Evolutionary conservation across 331 rosid genomes (phyloP).

Genomic region (Telfairia occidentalis): DNA sequence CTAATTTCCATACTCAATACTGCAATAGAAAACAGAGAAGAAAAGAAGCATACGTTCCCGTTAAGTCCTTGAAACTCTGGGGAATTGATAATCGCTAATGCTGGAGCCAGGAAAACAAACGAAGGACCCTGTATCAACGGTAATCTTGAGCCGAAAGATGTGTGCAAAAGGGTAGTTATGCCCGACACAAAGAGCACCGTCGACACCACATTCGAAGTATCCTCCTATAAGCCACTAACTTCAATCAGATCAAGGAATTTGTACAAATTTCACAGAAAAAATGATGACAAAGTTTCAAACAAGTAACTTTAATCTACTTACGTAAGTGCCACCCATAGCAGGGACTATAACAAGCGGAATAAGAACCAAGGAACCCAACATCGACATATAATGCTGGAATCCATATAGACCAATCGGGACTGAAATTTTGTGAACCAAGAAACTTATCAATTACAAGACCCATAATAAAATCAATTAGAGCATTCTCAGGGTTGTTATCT

Average conservation of each 20-base stretch:
- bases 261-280: neutral
- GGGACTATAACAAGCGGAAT: slow-evolving; percentile 90
- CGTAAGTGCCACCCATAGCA: slow-evolving; percentile 94
- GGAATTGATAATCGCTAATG: slow-evolving; percentile 73
- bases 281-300: neutral
- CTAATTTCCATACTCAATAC: neutral
- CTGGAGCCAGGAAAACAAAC: slow-evolving; percentile 81
- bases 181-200: slow-evolving; percentile 88
- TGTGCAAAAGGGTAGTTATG: slow-evolving; percentile 78
- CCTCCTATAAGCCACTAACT: slow-evolving; percentile 68
- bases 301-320: slow-evolving; percentile 31
- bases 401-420: slow-evolving; percentile 87
- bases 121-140: slow-evolving; percentile 98
- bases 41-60: slow-evolving; percentile 51
- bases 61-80: slow-evolving; percentile 73
- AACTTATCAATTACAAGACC: neutral
- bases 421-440: slow-evolving; percentile 18
- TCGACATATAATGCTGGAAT: slow-evolving; percentile 77
- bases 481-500: neutral
- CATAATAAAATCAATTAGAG: neutral
- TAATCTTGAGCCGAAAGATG: slow-evolving; percentile 78
- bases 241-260: slow-evolving; percentile 28
- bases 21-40: neutral
- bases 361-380: slow-evolving; percentile 82
- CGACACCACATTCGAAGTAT: slow-evolving; percentile 73